phyloP scores from a whole-genome alignment of 2,329 filamentous ascomycete species.

The Epichloe brachyelytri region DNA sequence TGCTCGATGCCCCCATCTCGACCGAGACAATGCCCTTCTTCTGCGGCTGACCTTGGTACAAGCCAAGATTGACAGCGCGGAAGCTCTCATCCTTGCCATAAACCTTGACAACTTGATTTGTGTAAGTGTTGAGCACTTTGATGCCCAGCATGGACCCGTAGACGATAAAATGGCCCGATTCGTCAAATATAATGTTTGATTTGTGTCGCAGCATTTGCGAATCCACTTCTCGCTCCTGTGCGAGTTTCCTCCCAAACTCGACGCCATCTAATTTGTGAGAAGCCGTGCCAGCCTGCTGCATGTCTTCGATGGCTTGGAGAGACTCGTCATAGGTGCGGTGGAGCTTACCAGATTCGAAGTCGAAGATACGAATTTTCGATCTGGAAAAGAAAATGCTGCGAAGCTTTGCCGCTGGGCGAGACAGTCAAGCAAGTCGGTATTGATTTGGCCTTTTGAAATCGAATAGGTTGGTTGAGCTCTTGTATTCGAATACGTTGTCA shows the following conservation, averaged over 20 bases:
- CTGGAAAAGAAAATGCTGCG: constrained; percentile 80
- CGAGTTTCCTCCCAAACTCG: constrained; percentile 81
- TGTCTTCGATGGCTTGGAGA: constrained; percentile 73
- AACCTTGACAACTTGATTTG: constrained; percentile 80
- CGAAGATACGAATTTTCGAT: constrained; percentile 84
- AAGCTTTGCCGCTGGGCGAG: constrained; percentile 81
- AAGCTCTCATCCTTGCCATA: constrained; percentile 87
- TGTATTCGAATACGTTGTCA: constrained; percentile 80
- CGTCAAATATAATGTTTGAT: constrained; percentile 85
- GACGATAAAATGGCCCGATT: constrained; percentile 87
- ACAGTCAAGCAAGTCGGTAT: constrained; percentile 70
- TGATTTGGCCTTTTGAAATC: constrained; percentile 95
- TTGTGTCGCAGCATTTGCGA: constrained; percentile 52
- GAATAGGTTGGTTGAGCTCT: constrained; percentile 87
- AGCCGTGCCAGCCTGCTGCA: constrained; percentile 88
- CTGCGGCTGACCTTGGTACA: constrained; percentile 92
- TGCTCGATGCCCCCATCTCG: constrained; percentile 91
- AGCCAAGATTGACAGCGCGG: constrained; percentile 64
- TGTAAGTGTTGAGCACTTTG: constrained; percentile 92
- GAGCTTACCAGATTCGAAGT: constrained; percentile 79
- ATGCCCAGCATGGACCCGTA: constrained; percentile 87
- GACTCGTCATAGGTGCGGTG: constrained; percentile 94
- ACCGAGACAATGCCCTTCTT: constrained; percentile 90
- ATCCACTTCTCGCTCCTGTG: constrained; percentile 77
- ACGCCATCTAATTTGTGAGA: constrained; percentile 73